These are phyloP conservation scores for Yarrowia sp. DNA, from an alignment of 805 yeast genomes.

Conservation along the genomic window DNA sequence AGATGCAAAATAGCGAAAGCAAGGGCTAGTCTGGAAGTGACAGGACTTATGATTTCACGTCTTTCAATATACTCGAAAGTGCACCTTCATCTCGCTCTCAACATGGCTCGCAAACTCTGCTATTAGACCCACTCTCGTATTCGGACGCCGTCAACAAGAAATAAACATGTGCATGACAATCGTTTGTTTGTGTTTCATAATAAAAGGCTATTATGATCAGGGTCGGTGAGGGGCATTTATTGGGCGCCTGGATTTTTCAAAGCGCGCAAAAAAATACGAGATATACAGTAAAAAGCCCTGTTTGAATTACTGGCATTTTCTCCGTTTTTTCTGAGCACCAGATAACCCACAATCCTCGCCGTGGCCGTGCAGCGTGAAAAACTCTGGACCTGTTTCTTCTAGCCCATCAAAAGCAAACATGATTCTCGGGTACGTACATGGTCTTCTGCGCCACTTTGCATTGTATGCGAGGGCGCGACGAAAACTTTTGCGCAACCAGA, in stretches of 20 bases:
- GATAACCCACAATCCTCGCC: not conserved
- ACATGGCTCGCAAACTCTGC: too few relatives aligned
- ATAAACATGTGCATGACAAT: slow-evolving; percentile 14
- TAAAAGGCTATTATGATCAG: not conserved
- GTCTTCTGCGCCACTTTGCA: slow-evolving; percentile 12
- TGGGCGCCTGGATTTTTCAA: too few relatives aligned
- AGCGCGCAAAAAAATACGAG: too few relatives aligned
- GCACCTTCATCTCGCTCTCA: too few relatives aligned
- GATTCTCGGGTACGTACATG: slow-evolving; percentile 12
- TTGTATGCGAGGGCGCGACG: not conserved
- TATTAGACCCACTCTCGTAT: slow-evolving; percentile 5
- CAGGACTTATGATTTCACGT: too few relatives aligned
- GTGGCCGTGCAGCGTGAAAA: not conserved
- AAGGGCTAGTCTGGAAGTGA: too few relatives aligned
- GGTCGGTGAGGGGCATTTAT: too few relatives aligned
- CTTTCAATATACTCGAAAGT: too few relatives aligned
- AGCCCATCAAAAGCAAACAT: not conserved
- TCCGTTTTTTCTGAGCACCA: too few relatives aligned
- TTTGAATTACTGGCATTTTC: not conserved
- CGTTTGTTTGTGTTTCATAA: slow-evolving; percentile 22
- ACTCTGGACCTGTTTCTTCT: too few relatives aligned
- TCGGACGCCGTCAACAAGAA: not conserved
- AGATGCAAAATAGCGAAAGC: too few relatives aligned
- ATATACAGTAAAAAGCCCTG: too few relatives aligned
- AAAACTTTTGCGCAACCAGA: not conserved